Evolutionary conservation across 1,284 basidiomycete species (phyloP).

Genomic region (Exsudoporus floridanus): DNA sequence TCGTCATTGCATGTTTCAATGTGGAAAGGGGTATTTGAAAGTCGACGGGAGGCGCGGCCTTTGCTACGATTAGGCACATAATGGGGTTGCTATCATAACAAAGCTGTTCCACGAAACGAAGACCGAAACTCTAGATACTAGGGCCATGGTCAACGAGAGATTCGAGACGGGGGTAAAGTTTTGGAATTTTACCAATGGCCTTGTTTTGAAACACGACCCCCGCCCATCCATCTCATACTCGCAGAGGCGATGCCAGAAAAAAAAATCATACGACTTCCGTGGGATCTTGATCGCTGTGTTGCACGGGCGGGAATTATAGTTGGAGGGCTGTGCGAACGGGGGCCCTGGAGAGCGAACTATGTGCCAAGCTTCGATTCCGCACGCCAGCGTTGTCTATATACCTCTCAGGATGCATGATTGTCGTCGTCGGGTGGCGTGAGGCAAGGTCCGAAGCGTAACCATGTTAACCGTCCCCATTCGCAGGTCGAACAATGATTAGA

Average conservation of each 20-base stretch:
- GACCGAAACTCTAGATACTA: neutral
- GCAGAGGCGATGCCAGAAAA: neutral
- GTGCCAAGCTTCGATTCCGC: neutral
- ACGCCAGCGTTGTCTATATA: neutral
- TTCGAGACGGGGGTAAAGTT: neutral
- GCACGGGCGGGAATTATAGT: neutral
- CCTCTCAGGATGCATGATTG: neutral
- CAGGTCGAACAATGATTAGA: neutral
- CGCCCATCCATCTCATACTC: neutral
- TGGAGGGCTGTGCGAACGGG: neutral
- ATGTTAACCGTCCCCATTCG: constrained; percentile 2
- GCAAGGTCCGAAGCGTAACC: constrained; percentile 2
- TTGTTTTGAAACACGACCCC: neutral
- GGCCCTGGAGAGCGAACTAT: neutral
- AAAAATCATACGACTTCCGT: neutral
- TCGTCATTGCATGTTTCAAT: neutral
- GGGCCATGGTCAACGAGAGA: neutral
- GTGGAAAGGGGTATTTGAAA: neutral
- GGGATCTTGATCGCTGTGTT: neutral
- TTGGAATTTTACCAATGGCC: neutral
- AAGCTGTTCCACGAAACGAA: neutral
- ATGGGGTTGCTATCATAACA: neutral
- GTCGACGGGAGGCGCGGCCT: neutral
- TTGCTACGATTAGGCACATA: neutral
- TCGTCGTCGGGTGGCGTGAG: constrained; percentile 4